Conservation (phyloP, 192 early-diverging fungal genomes). For the Jimgerdemannia lactiflua region DNA sequence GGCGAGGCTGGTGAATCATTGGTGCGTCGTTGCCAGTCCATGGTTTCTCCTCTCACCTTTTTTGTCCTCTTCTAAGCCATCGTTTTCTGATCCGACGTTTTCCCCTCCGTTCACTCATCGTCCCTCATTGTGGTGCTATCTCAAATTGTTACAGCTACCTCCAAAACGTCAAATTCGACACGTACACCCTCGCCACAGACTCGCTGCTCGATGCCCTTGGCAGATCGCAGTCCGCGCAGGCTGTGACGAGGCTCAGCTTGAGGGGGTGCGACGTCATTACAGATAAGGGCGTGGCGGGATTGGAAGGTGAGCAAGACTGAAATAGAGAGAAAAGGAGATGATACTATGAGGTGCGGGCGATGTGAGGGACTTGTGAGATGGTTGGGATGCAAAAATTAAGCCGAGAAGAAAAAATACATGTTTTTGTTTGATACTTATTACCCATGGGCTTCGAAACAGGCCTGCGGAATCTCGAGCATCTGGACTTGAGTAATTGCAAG, state of each 20-base stretch:
- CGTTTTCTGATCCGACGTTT: too few species aligned
- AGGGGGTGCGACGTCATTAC: conserved; percentile 42
- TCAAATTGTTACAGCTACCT: conserved; percentile 20
- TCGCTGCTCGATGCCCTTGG: conserved; percentile 39
- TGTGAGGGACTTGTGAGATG: too few species aligned
- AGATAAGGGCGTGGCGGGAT: conserved; percentile 34
- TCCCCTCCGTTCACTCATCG: too few species aligned
- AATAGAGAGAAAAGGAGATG: too few species aligned
- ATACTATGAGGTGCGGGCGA: too few species aligned
- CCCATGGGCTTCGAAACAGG: background rate
- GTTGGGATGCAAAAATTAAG: too few species aligned
- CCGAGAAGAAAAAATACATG: too few species aligned
- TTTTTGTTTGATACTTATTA: background rate
- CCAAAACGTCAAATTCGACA: conserved; percentile 35
- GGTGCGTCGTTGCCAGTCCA: conserved; percentile 5
- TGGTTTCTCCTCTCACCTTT: background rate
- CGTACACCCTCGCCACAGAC: conserved; percentile 44
- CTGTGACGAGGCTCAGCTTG: conserved; percentile 34
- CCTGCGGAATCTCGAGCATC: conserved; percentile 35
- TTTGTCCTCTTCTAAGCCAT: background rate
- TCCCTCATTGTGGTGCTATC: too few species aligned
- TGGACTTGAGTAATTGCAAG: conserved; percentile 46
- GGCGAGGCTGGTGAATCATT: conserved; percentile 8
- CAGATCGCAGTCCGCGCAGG: conserved; percentile 26
- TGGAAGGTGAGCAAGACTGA: conserved; percentile 19